phyloP scores from a whole-genome alignment of 257 asterid species.

The Ilex aquifolium region DNA sequence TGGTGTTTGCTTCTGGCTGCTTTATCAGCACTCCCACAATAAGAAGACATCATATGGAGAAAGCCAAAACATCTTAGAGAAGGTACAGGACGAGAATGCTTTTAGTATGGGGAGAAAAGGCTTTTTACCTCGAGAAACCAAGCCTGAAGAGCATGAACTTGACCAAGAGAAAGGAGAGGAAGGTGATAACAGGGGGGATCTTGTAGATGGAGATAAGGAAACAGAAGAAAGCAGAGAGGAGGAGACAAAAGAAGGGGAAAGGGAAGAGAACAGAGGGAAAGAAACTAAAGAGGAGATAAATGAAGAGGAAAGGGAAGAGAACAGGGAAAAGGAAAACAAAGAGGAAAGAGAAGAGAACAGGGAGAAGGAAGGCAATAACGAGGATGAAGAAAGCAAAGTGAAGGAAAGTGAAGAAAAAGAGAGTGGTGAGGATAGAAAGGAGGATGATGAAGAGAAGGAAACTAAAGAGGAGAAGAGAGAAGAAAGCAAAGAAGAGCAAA shows the following conservation, averaged over 20 bases:
- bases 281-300: constrained; percentile 17
- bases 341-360: constrained; percentile 10
- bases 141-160: constrained; percentile 47
- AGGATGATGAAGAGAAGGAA: constrained; percentile 6
- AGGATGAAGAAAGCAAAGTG: too few species aligned
- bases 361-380: constrained; percentile 13
- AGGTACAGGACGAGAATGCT: constrained; percentile 24
- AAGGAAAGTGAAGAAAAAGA: too few species aligned
- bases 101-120: constrained; percentile 67
- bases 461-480: constrained; percentile 13
- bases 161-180: constrained; percentile 46
- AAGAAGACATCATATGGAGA: constrained; percentile 40
- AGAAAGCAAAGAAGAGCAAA: constrained; percentile 18
- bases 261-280: neutral
- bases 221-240: constrained; percentile 19
- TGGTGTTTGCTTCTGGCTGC: constrained; percentile 76
- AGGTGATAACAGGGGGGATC: constrained; percentile 22
- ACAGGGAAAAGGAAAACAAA: constrained; percentile 17
- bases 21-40: constrained; percentile 69
- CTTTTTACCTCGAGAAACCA: constrained; percentile 58
- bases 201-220: constrained; percentile 27
- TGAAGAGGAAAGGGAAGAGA: constrained; percentile 18
- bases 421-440: too few species aligned
- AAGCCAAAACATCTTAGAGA: constrained; percentile 19
- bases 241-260: constrained; percentile 17